Base-by-base conservation (phyloP, 148 eudicot species). In the Vaccinium darrowii region DNA sequence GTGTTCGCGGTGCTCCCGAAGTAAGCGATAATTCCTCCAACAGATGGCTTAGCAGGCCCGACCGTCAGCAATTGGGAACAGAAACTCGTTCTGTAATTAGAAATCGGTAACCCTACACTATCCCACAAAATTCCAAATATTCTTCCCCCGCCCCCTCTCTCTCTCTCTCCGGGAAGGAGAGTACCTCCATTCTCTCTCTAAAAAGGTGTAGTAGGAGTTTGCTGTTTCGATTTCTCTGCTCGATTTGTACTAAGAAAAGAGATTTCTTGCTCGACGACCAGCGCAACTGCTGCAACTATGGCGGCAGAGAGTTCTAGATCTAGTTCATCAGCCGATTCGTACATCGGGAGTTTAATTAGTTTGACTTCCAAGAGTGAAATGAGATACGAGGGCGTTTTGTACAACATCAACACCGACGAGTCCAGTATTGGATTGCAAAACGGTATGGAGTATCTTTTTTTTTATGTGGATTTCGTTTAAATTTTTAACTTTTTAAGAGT, bases 321-420 rank as follows among this genome's bases (percentile, higher is more conserved):
- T 67, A 88, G 86, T 75, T 87, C 92, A 18, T 85, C 93, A 56
- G 94, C 95, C 51, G 95, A 95, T 91, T 91, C 98, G 16, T 94
- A 95, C 89, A 87, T 95, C 82, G 98, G 98, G 0, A 94, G 98
- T 85, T 87, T 94, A 87, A 95, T 95, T 69, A 94, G 96, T 81
- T 83, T 95, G 83, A 94, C 95, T 10, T 93, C 98, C 10, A 95
- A 93, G 89, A 92, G 95, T 67, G 98, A 95, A 90, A 95, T 95
- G 87, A 86, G 96, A 83, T 94, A 94, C 52, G 98, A 95, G 88
- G 98, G 98, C 16, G 78, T 95, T 87, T 86, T 95, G 49, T 95
- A 91, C 86, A 92, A 89, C 79, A 92, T 95, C 92, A 92, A 94
- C 88, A 89, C 98, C 14, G 94, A 90, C 0, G 98, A 95, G 67